Percentiles rank a stretch among this genome's conserved stretches.
Evolutionary conservation across 371 early-diverging fungal species (phyloP).

Genomic region (Rhizopus delemar): DNA sequence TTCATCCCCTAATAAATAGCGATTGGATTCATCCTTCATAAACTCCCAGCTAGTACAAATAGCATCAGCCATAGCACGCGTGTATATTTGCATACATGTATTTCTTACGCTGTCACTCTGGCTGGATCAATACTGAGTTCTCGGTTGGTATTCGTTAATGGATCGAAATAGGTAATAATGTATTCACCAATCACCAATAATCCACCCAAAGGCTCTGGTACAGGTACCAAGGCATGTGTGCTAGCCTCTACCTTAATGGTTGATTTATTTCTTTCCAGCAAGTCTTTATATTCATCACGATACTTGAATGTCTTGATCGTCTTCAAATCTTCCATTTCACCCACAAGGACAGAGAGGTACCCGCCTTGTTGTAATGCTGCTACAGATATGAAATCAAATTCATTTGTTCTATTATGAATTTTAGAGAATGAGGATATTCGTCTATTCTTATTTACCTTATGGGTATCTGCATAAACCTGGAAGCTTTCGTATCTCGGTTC

Average conservation of each 20-base stretch:
- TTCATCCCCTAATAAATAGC: slow-evolving; percentile 77
- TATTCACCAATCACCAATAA: slow-evolving; percentile 73
- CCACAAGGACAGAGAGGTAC: slow-evolving; percentile 17
- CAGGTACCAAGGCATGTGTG: slow-evolving; percentile 61
- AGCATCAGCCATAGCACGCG: neutral
- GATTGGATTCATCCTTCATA: slow-evolving; percentile 43
- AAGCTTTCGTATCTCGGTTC: neutral
- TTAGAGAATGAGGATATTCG: neutral
- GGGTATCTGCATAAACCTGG: neutral
- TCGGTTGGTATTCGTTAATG: slow-evolving; percentile 6
- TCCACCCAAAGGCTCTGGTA: slow-evolving; percentile 63
- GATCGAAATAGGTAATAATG: slow-evolving; percentile 59
- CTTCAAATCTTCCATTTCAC: slow-evolving; percentile 22
- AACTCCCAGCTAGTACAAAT: slow-evolving; percentile 33
- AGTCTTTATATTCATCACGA: neutral
- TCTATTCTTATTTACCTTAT: slow-evolving; percentile 4
- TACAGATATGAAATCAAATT: slow-evolving; percentile 22
- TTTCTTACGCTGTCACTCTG: slow-evolving; percentile 28
- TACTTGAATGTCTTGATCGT: slow-evolving; percentile 18
- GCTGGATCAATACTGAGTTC: slow-evolving; percentile 58
- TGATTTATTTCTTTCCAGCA: slow-evolving; percentile 6
- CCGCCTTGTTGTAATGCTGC: slow-evolving; percentile 5
- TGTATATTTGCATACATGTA: neutral
- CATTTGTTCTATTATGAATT: slow-evolving; percentile 11
- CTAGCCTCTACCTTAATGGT: slow-evolving; percentile 47